Conservation (phyloP, 2,329 filamentous ascomycete genomes). For the Zymoseptoria tritici region DNA sequence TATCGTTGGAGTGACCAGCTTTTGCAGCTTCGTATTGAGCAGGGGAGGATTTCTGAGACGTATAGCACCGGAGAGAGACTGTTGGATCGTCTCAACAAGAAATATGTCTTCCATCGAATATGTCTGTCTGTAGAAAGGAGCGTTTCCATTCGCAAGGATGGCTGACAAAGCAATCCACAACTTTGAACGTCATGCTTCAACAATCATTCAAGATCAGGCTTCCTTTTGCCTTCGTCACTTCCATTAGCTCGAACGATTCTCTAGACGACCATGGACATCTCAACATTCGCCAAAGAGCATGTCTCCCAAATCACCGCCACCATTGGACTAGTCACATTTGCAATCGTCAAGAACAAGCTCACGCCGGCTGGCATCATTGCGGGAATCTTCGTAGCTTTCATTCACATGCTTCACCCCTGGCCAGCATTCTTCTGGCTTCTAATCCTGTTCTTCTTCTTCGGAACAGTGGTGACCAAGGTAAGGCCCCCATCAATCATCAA, state of each 20-base stretch:
- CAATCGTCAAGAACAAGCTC: conserved; percentile 48
- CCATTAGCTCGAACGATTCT: neutral
- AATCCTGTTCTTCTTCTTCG: conserved; percentile 77
- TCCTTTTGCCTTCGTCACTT: neutral
- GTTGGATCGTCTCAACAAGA: neutral
- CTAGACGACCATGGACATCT: conserved; percentile 15
- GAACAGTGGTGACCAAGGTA: conserved; percentile 77
- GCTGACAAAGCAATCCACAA: neutral
- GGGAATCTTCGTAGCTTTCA: conserved; percentile 64
- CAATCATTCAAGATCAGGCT: neutral
- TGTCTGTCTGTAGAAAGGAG: too few species aligned
- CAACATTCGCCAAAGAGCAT: conserved; percentile 18
- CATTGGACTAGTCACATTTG: conserved; percentile 39
- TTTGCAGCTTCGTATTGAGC: neutral
- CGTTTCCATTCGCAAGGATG: too few species aligned
- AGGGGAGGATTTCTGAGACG: neutral
- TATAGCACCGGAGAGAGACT: neutral
- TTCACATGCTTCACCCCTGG: conserved; percentile 90
- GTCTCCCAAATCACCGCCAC: conserved; percentile 25
- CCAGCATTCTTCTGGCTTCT: conserved; percentile 82
- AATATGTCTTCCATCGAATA: neutral
- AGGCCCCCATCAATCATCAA: conserved; percentile 1
- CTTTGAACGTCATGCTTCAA: neutral
- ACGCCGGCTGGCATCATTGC: conserved; percentile 67
- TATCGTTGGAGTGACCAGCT: neutral